Evolutionary conservation across 805 yeast species (phyloP).

Genomic region (Wickerhamomyces xylosicus): DNA sequence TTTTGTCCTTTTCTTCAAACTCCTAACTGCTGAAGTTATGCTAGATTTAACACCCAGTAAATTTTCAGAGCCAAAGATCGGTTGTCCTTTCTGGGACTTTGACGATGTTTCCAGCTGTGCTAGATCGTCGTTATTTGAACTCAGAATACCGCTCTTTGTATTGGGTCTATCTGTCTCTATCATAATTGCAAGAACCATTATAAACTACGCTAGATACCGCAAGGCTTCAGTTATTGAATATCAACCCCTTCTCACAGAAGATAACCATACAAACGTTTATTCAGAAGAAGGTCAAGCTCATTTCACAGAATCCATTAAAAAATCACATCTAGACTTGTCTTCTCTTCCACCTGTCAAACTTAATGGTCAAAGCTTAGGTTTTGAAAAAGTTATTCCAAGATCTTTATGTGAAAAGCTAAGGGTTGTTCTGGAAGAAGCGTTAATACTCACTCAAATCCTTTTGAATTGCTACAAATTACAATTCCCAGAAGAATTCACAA

Average conservation of each 20-base stretch:
- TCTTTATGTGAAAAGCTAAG: conserved; percentile 41
- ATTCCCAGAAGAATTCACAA: conserved; percentile 9
- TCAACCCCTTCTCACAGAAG: conserved; percentile 7
- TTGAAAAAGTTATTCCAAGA: conserved; percentile 36
- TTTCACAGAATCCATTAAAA: conserved; percentile 28
- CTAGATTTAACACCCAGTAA: background rate
- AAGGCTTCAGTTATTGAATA: background rate
- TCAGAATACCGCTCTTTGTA: conserved; percentile 24
- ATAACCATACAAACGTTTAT: conserved; percentile 1
- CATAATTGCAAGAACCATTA: conserved; percentile 4
- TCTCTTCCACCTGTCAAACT: conserved; percentile 40
- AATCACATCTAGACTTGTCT: conserved; percentile 51
- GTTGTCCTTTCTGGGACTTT: conserved; percentile 35
- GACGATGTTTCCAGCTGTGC: conserved; percentile 53
- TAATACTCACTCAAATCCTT: conserved; percentile 33
- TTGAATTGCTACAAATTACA: conserved; percentile 22
- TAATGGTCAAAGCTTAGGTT: conserved; percentile 57
- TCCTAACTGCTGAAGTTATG: too few relatives aligned
- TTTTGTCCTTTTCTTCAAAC: too few relatives aligned
- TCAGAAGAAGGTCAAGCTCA: conserved; percentile 1
- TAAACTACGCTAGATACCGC: conserved; percentile 4
- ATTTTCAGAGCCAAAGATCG: background rate
- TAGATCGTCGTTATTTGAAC: conserved; percentile 29
- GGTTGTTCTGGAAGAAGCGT: conserved; percentile 36
- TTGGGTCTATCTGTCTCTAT: conserved; percentile 16